Percentiles rank a stretch among this genome's conserved stretches.
These are phyloP conservation scores for Paramecium sonneborni DNA, from an alignment of 73 alveolate genomes.

Conservation along the genomic window DNA sequence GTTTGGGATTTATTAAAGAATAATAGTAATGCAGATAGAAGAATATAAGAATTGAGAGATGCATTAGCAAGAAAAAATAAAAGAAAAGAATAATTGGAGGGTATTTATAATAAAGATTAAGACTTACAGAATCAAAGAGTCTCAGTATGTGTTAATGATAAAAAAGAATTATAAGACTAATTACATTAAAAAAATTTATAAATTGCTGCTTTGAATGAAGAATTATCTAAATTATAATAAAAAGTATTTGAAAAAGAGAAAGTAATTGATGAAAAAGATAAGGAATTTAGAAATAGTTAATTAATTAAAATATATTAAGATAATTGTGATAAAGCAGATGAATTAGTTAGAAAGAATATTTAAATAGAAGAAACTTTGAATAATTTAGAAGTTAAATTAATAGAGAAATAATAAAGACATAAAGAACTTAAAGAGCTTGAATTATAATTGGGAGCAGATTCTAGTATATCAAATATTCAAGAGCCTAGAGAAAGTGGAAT, in stretches of 20 bases:
- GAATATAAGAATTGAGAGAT: neutral
- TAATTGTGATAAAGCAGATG: neutral
- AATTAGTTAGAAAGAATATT: neutral
- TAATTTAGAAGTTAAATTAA: neutral
- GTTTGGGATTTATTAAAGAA: neutral
- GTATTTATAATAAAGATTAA: neutral
- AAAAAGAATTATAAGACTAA: neutral
- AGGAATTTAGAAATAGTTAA: slow-evolving; percentile 7
- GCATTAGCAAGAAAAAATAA: neutral
- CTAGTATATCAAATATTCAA: neutral
- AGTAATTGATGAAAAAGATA: neutral
- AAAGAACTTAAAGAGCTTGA: neutral
- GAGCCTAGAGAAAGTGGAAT: neutral
- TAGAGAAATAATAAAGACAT: neutral
- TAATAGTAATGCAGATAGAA: neutral
- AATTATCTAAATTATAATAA: neutral
- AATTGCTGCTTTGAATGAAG: neutral
- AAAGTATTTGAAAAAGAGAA: neutral
- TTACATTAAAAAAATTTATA: neutral
- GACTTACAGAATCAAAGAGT: neutral
- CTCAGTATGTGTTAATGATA: neutral
- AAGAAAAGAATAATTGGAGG: slow-evolving; percentile 16
- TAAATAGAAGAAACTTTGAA: neutral
- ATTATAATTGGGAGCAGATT: neutral
- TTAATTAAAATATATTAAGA: neutral